phyloP scores from a whole-genome alignment of 2,329 filamentous ascomycete genomes.

The Pseudogymnoascus sp. region DNA sequence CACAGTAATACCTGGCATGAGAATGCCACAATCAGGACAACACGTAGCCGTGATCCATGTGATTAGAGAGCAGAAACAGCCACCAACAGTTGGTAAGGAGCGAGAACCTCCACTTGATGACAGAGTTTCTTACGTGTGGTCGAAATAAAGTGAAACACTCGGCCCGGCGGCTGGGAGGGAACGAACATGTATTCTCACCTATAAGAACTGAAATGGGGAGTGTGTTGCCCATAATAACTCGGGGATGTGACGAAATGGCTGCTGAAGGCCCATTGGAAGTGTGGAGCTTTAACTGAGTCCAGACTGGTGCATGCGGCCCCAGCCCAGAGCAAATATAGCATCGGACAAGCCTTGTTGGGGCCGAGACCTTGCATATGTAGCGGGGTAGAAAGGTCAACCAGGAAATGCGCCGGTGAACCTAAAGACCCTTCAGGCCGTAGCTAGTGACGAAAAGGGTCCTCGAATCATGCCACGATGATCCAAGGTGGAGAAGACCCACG shows the following conservation, averaged over 20 bases:
- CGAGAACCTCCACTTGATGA: neutral
- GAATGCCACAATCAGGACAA: neutral
- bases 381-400: neutral
- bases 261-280: neutral
- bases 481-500: neutral
- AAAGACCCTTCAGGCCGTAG: neutral
- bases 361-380: neutral
- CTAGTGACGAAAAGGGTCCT: neutral
- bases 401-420: neutral
- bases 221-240: neutral
- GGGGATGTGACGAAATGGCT: neutral
- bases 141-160: neutral
- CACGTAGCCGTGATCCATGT: neutral
- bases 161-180: neutral
- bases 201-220: neutral
- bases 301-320: neutral
- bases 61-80: neutral
- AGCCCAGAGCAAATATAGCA: neutral
- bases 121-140: neutral
- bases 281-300: neutral
- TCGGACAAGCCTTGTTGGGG: neutral
- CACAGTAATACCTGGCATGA: neutral
- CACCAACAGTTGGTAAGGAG: neutral
- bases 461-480: conserved; percentile 2
- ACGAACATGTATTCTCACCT: neutral